Conservation (phyloP, 495 filamentous ascomycete species). For the Xeromyces bisporus region DNA sequence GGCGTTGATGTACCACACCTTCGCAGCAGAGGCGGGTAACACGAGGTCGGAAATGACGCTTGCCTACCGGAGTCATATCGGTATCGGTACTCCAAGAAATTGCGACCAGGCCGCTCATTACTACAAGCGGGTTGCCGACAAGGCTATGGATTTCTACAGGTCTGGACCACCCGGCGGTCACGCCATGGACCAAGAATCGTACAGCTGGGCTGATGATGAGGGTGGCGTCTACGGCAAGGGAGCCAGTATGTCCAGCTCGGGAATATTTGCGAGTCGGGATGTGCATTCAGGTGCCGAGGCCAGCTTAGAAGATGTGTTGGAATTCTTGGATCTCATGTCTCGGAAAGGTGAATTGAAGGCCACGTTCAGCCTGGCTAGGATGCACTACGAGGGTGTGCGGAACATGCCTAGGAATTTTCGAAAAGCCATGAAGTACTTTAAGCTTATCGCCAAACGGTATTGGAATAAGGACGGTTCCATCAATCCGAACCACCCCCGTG, state of each 20-base stretch:
- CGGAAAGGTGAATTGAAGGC: conserved; percentile 87
- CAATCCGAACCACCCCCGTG: conserved; percentile 30
- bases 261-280: conserved; percentile 60
- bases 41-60: conserved; percentile 86
- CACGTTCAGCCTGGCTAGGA: conserved; percentile 70
- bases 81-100: conserved; percentile 68
- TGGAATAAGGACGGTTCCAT: conserved; percentile 65
- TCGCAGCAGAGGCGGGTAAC: conserved; percentile 72
- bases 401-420: conserved; percentile 55
- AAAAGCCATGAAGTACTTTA: conserved; percentile 68
- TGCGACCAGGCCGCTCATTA: conserved; percentile 74
- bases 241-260: conserved; percentile 78
- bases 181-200: conserved; percentile 54
- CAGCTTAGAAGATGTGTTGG: conserved; percentile 79
- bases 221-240: conserved; percentile 93
- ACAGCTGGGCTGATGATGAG: conserved; percentile 65
- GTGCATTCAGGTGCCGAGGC: conserved; percentile 58
- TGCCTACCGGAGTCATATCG: conserved; percentile 70
- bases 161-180: conserved; percentile 86
- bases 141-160: conserved; percentile 69
- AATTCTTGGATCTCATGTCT: conserved; percentile 87
- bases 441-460: conserved; percentile 63
- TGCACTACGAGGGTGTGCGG: conserved; percentile 80
- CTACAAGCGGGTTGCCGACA: conserved; percentile 89
- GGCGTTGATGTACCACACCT: conserved; percentile 84